Evolutionary conservation across 2,329 filamentous ascomycete species (phyloP).

Genomic region (Trichoderma sp.): DNA sequence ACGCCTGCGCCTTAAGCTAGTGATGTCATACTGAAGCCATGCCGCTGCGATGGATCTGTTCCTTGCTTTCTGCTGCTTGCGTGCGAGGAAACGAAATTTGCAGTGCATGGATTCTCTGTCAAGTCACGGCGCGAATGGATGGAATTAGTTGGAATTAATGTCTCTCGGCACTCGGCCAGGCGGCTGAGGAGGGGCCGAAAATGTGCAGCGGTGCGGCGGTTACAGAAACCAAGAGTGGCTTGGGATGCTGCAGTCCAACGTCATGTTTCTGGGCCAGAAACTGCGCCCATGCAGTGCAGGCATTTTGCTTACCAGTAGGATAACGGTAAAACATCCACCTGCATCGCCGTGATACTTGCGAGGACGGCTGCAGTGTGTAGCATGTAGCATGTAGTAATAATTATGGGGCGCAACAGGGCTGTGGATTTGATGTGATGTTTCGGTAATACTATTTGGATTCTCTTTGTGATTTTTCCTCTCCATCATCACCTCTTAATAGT

Average conservation of each 20-base stretch:
- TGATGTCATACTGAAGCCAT: constrained; percentile 15
- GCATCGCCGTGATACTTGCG: background rate
- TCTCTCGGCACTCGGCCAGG: background rate
- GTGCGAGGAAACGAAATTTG: background rate
- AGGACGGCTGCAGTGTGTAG: background rate
- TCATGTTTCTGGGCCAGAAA: background rate
- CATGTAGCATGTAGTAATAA: background rate
- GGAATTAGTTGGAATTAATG: background rate
- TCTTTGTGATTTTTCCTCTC: background rate
- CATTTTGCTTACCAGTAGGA: background rate
- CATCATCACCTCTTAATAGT: background rate
- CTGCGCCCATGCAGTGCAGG: background rate
- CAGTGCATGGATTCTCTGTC: background rate
- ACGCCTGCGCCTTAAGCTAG: background rate
- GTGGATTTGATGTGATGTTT: background rate
- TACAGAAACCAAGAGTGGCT: background rate
- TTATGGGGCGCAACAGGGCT: constrained; percentile 9
- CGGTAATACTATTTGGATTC: background rate
- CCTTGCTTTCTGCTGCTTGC: background rate
- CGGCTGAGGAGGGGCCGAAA: background rate
- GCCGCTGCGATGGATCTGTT: background rate
- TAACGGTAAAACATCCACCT: background rate
- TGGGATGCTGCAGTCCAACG: constrained; percentile 11
- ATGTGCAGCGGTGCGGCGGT: background rate
- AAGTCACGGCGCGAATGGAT: background rate